Evolutionary conservation across 768 basidiomycete species (phyloP), one percentile per base, ranked within the genome.

Genomic region (Naganishia antarctica): DNA sequence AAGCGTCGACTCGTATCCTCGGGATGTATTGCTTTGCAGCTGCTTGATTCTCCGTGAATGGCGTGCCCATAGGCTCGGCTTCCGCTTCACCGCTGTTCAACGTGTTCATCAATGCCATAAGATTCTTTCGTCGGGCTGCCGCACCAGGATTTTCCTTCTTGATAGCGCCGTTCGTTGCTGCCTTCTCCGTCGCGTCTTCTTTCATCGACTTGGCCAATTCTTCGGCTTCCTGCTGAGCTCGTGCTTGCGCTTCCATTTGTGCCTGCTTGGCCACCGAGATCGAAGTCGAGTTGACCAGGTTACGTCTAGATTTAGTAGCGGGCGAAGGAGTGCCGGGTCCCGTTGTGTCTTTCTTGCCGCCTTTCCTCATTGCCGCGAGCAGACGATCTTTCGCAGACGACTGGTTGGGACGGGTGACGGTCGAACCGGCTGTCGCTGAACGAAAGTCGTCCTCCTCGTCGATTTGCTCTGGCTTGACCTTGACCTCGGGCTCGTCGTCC

Each of bases 391-490:
- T 62, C 18, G 66, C 61, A 11, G 49, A 58, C 18, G 53, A 63
- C 12, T 25, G 18, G 43, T 46, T 57, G 15, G 61, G 32, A 11
- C 53, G 57, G 45, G 37, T 62, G 16, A 18, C 49, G 18, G 26
- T 31, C 6, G 40, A n/a, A n/a, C 28, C 50, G 23, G 45, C 51
- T 2, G 51, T 44, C n/a, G 51, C 44, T 25, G 48, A 74, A 66
- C 29, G 67, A 68, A 34, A 72, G 65, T 66, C 73, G 65, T 74
- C 66, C 70, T 77, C 68, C 70, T 73, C 75, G 61, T 68, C 57
- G 29, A 57, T 57, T 61, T 69, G 72, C 68, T 69, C 71, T 61
- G 53, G 50, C 43, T 70, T 69, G 51, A 74, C 70, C n/a, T 62
- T 59, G 45, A 50, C 64, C 40, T 70, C 66, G 12, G 34, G 26